A percentile compares a stretch with the other conserved stretches of the same genome.
Evolutionary conservation across 2,329 filamentous ascomycete genomes (phyloP).

Genomic region (Alternaria triticimaculans): DNA sequence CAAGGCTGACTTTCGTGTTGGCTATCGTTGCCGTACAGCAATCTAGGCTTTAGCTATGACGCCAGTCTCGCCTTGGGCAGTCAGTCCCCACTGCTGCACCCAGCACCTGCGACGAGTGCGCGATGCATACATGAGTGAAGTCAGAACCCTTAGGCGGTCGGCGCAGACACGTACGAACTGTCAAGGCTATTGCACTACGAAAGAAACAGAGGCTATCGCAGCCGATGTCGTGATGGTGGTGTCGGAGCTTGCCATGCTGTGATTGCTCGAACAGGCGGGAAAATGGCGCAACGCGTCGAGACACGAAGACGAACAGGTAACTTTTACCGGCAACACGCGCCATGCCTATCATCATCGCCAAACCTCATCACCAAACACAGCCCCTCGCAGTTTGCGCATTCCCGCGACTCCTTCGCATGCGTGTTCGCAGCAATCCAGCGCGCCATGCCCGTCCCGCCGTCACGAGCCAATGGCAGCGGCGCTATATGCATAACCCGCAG

Average conservation of each 20-base stretch:
- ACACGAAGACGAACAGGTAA: slow-evolving; percentile 21
- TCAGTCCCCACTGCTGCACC: neutral
- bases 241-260: slow-evolving; percentile 16
- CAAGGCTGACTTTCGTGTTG: neutral
- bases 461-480: slow-evolving; percentile 27
- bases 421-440: neutral
- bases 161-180: neutral
- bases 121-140: neutral
- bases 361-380: neutral
- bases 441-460: slow-evolving; percentile 3
- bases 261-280: slow-evolving; percentile 21
- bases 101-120: neutral
- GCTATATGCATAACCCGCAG: slow-evolving; percentile 29
- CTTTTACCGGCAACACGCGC: slow-evolving; percentile 21
- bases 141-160: neutral
- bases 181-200: neutral
- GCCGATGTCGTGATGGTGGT: slow-evolving; percentile 4
- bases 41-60: neutral
- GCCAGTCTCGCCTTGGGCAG: neutral
- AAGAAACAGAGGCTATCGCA: slow-evolving; percentile 8
- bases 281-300: slow-evolving; percentile 23
- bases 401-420: neutral
- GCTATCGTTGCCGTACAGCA: neutral
- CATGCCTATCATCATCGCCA: neutral
- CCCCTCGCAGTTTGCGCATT: neutral